Conservation (phyloP, 1,284 basidiomycete genomes). For the Microbotryomycetes sp. region DNA sequence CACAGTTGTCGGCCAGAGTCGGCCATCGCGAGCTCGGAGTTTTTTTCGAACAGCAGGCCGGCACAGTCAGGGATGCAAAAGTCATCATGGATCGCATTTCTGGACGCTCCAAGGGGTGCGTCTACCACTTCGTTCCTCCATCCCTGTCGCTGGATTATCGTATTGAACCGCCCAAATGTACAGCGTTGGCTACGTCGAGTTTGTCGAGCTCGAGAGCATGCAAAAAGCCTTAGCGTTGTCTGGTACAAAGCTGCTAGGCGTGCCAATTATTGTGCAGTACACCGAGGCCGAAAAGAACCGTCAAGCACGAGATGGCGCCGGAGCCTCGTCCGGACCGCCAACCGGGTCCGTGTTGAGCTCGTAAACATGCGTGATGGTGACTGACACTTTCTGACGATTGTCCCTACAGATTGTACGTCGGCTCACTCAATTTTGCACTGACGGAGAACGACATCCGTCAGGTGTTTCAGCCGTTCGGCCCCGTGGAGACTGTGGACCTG, state of each 20-base stretch:
- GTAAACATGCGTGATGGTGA: background rate
- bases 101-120: constrained; percentile 88
- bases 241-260: constrained; percentile 93
- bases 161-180: background rate
- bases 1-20: constrained; percentile 89
- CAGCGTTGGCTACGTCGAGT: constrained; percentile 93
- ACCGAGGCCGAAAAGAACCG: constrained; percentile 93
- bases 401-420: constrained; percentile 79
- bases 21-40: constrained; percentile 92
- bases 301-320: constrained; percentile 45
- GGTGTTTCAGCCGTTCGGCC: constrained; percentile 97
- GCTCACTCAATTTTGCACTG: constrained; percentile 91
- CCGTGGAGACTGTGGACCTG: constrained; percentile 95
- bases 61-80: constrained; percentile 84
- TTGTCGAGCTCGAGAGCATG: constrained; percentile 79
- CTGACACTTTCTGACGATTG: constrained; percentile 53
- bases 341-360: background rate
- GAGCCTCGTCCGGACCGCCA: constrained; percentile 5
- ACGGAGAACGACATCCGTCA: constrained; percentile 92
- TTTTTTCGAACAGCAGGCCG: constrained; percentile 86
- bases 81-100: constrained; percentile 92
- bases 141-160: background rate
- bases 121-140: background rate
- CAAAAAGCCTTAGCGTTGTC: constrained; percentile 80
- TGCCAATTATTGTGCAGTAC: constrained; percentile 90